Percentiles rank a stretch among this genome's conserved stretches.
Evolutionary conservation across 2,329 filamentous ascomycete genomes (phyloP).

Genomic region (Diaporthe capsici): DNA sequence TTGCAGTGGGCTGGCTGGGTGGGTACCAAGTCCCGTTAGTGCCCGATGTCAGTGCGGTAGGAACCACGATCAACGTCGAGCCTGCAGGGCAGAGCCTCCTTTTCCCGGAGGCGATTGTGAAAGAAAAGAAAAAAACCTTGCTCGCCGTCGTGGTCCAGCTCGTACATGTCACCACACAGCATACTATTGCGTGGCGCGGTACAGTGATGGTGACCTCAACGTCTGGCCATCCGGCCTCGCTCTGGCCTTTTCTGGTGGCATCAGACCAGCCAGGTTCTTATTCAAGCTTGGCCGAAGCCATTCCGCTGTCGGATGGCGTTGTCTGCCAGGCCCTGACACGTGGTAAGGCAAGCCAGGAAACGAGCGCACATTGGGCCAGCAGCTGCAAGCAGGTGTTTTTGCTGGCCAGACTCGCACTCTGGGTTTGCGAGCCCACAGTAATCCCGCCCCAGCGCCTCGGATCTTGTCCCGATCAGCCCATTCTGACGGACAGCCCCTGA

Average conservation of each 20-base stretch:
- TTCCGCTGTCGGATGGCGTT: conserved; percentile 23
- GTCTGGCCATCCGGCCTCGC: conserved; percentile 12
- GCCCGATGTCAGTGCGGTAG: conserved; percentile 26
- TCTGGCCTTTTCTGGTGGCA: conserved; percentile 1
- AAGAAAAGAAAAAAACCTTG: not conserved
- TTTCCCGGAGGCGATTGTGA: not conserved
- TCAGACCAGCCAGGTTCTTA: conserved; percentile 13
- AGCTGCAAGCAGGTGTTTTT: conserved; percentile 9
- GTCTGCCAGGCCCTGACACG: conserved; percentile 21
- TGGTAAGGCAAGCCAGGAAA: conserved; percentile 24
- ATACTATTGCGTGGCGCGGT: conserved; percentile 13
- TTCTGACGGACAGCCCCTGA: conserved; percentile 13
- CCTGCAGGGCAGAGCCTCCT: conserved; percentile 3
- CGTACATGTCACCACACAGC: conserved; percentile 8
- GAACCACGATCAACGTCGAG: not conserved
- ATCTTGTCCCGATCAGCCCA: conserved; percentile 41
- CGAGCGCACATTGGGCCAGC: not conserved
- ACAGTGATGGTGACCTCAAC: conserved; percentile 19
- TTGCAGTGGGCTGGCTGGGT: not conserved
- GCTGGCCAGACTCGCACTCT: conserved; percentile 14
- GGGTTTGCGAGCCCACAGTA: conserved; percentile 32
- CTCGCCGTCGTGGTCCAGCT: not conserved
- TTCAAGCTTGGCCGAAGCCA: conserved; percentile 10
- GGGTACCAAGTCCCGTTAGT: conserved; percentile 27
- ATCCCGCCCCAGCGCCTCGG: conserved; percentile 33